Evolutionary conservation across 768 basidiomycete species (phyloP), one percentile per base, ranked within the genome.

Genomic region (Tulasnella sp.): DNA sequence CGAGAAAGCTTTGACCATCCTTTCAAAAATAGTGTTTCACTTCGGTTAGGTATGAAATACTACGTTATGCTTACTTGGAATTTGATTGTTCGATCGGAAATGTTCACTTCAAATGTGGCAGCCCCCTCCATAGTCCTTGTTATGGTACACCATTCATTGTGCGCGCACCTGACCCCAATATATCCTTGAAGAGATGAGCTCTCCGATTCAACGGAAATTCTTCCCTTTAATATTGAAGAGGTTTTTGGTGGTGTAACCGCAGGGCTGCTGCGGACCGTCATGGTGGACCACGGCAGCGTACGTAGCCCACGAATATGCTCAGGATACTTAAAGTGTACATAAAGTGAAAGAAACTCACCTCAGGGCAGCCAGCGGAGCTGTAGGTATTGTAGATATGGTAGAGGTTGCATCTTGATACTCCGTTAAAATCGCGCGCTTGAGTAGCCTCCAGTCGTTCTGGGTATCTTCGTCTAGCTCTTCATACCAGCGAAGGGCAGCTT

Each of bases 401-500:
- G 58, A 31, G 12, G 58, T 15, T 29, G 19, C n/a, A 1, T 64
- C 58, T 11, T 64, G 25, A 34, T 70, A 70, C 17, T 70, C 1
- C n/a, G 25, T 7, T 4, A 74, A 31, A 49, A 74, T 52, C 11
- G 73, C 73, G 8, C 37, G 73, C 7, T 58, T 37, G 38, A 74
- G 73, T 8, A 25, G 45, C n/a, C 25, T 38, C 73, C 73, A 74
- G 38, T 74, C 73, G 31, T 58, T 36, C 73, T 58, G 42, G 17
- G 36, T 29, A 5, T 64, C 73, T 8, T 49, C 34, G 9, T 52
- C 45, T 7, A 74, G 31, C 37, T 31, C 38, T 17, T 52, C 45
- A 22, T 52, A 74, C 73, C 73, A 74, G 11, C 54, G 36, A 17
- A 74, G 73, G 11, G 73, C 73, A 8, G 25, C 19, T 22, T 64